phyloP scores from a whole-genome alignment of 2,329 filamentous ascomycete genomes.

The Orbilia quercus region DNA sequence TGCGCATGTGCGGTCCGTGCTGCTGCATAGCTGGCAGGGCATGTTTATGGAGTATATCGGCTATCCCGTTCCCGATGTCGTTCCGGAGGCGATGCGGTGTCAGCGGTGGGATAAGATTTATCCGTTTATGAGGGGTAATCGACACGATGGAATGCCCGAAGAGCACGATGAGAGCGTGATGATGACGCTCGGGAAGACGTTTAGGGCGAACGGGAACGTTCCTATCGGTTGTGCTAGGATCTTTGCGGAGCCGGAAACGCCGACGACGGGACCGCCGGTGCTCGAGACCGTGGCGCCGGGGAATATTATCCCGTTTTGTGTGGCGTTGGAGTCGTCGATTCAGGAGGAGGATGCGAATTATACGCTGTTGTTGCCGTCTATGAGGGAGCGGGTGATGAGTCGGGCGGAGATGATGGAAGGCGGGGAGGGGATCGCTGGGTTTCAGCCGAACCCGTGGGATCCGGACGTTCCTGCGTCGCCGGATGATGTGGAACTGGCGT shows the following conservation, averaged over 20 bases:
- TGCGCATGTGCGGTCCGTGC: conserved; percentile 39
- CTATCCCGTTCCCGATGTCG: conserved; percentile 19
- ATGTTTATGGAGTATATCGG: conserved; percentile 56
- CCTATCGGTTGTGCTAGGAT: conserved; percentile 48
- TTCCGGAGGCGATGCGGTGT: conserved; percentile 44
- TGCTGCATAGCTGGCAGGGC: conserved; percentile 45
- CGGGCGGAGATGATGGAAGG: conserved; percentile 32
- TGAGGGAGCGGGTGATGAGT: conserved; percentile 6
- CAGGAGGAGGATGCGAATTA: conserved; percentile 51
- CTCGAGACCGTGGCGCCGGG: conserved; percentile 39
- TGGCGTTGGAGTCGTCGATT: conserved; percentile 35
- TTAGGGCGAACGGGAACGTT: conserved; percentile 51
- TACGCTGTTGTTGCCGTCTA: conserved; percentile 23
- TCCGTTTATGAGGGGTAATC: conserved; percentile 45
- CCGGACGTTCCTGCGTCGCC: conserved; percentile 30
- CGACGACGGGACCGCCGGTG: conserved; percentile 14
- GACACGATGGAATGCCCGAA: conserved; percentile 47
- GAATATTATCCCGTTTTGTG: conserved; percentile 55
- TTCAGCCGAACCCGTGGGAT: conserved; percentile 36
- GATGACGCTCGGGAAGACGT: conserved; percentile 52
- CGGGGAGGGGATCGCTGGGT: conserved; percentile 14
- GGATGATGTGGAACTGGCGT: conserved; percentile 21
- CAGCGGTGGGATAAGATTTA: conserved; percentile 56
- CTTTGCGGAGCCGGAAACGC: conserved; percentile 24
- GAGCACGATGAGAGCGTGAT: conserved; percentile 43